These are phyloP conservation scores for Kokia cookei DNA, from an alignment of 441 rosid species.

Conservation along the genomic window DNA sequence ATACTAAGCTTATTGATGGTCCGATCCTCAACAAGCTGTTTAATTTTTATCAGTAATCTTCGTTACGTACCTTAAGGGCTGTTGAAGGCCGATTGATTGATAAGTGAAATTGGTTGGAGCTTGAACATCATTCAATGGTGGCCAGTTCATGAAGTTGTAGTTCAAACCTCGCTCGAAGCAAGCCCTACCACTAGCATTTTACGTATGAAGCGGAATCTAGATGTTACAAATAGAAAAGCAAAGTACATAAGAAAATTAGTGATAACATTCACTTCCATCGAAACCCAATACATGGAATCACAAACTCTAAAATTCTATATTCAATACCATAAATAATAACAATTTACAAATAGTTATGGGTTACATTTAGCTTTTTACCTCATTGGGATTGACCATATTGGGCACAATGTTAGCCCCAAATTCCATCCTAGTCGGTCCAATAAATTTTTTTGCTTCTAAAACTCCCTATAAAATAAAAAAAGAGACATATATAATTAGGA, in stretches of 20 bases:
- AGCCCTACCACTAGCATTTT: not conserved
- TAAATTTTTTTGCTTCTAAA: not conserved
- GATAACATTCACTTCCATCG: not conserved
- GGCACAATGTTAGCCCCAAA: not conserved
- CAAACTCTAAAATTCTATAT: too few species aligned
- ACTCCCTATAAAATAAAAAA: conserved; percentile 11
- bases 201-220: not conserved
- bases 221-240: not conserved
- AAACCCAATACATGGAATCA: not conserved
- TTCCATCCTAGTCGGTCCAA: conserved; percentile 2
- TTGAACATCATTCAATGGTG: not conserved
- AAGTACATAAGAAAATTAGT: not conserved
- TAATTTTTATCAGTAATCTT: too few species aligned
- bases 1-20: not conserved
- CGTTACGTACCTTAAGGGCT: not conserved
- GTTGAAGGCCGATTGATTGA: not conserved
- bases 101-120: not conserved
- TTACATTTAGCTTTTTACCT: not conserved
- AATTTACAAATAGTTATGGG: not conserved
- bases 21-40: too few species aligned
- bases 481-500: not conserved
- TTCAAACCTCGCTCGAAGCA: conserved; percentile 3
- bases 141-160: not conserved
- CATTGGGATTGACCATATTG: not conserved
- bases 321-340: not conserved